Base-by-base conservation (phyloP, 1,284 basidiomycete genomes). In the Butyriboletus appendiculatus region DNA sequence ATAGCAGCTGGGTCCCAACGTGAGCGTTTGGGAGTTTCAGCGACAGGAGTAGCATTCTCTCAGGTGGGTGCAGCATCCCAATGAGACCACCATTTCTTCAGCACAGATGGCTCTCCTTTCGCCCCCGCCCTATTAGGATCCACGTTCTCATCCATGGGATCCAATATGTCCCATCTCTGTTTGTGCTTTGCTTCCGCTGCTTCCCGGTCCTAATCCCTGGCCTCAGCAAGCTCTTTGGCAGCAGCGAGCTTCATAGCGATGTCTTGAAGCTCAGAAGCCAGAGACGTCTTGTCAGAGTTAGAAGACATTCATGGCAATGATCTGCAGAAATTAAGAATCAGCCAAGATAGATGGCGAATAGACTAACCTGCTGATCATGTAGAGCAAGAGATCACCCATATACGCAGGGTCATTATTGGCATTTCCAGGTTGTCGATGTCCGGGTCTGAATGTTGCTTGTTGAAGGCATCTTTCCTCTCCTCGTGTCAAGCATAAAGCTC, bases 1-100 rank as follows among this genome's bases (percentile, higher is more conserved):
- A 77, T 76, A 51, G 87, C 82, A 22, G 93, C 92, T 75, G 97
- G 93, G 72, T 99, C 97, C 97, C 97, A 99, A 44, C 97, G 84
- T 39, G 96, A 98, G 49, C 91, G 87, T 71, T 86, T 92, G 57
- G 80, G 86, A 55, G 86, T 84, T 55, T 89, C 87, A 26, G 76
- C 70, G 35, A 72, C 75, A 38, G 70, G 68, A 32, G 67, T 71
- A 18, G n/a, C 6, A 55, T 76, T 80, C 50, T 91, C 89, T 2
- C 86, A 55, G 84, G 84, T 81, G 18, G 94, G 94, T 0, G 92
- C 84, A 49, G 94, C 92, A 72, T 97, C 95, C 95, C 95, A 97
- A 33, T 94, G 83, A 53, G 94, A 96, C 58, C 93, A 85, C 59
- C 92, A 86, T 75, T 97, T 98, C 75, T 93, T 96, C 48, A 91